Evolutionary conservation across 345 rosid species (phyloP).

Genomic region (Moricandia moricandioides): DNA sequence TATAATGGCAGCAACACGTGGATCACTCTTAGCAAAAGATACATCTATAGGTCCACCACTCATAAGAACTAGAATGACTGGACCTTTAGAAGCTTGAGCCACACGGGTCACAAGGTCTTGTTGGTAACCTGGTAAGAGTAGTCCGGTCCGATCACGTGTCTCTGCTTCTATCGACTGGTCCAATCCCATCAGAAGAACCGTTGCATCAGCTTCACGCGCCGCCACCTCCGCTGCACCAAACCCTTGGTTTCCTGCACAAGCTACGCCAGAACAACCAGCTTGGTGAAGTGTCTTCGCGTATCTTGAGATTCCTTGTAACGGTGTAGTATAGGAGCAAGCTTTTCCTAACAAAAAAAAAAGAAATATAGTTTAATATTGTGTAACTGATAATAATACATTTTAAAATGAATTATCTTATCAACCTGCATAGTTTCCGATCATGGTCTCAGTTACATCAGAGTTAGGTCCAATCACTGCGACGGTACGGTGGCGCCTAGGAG

Average conservation of each 20-base stretch:
- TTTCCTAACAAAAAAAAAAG: conserved; percentile 42
- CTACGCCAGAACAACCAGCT: conserved; percentile 59
- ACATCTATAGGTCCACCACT: conserved; percentile 86
- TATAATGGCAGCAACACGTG: conserved; percentile 65
- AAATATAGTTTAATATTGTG: not conserved
- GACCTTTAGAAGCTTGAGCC: conserved; percentile 71
- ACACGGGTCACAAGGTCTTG: conserved; percentile 72
- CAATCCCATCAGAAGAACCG: conserved; percentile 79
- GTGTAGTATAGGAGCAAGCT: conserved; percentile 68
- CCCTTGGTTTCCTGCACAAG: conserved; percentile 46
- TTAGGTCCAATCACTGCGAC: conserved; percentile 93
- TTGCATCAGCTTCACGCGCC: conserved; percentile 65
- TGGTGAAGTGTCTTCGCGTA: conserved; percentile 61
- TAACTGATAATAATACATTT: not conserved
- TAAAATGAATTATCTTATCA: not conserved
- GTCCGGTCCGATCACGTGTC: conserved; percentile 57
- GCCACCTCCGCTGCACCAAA: conserved; percentile 56
- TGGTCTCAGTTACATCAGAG: conserved; percentile 81
- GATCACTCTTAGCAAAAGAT: conserved; percentile 71
- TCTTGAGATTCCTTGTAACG: conserved; percentile 62
- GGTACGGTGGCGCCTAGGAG: conserved; percentile 47
- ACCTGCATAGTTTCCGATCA: conserved; percentile 99
- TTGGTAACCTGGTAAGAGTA: conserved; percentile 73
- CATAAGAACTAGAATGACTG: conserved; percentile 64
- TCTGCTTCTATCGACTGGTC: conserved; percentile 91